Conservation (phyloP, 768 basidiomycete species). For the Hericium alpestre region DNA sequence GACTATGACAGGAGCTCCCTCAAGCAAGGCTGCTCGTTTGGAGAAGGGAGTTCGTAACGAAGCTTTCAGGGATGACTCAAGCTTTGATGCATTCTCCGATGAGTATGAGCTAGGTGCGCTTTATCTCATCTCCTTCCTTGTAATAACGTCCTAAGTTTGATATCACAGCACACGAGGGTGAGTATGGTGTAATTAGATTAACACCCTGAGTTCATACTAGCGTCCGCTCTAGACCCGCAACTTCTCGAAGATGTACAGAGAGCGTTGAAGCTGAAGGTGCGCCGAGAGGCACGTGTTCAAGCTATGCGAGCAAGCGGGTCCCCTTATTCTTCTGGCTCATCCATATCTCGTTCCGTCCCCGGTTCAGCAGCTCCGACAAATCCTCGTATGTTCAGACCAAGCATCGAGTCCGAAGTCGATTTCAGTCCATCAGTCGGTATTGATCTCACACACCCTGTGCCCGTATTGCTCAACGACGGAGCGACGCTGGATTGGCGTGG, state of each 20-base stretch:
- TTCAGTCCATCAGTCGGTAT: constrained; percentile 56
- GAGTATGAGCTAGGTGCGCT: constrained; percentile 70
- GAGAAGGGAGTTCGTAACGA: constrained; percentile 7
- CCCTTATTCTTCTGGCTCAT: constrained; percentile 17
- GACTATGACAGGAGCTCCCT: constrained; percentile 6
- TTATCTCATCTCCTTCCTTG: not conserved
- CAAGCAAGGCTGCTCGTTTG: constrained; percentile 2
- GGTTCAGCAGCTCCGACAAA: constrained; percentile 14
- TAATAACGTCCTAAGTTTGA: not conserved
- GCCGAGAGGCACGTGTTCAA: constrained; percentile 56
- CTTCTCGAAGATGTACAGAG: constrained; percentile 74
- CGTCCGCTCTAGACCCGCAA: constrained; percentile 47
- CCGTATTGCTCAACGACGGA: constrained; percentile 58
- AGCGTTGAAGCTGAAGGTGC: constrained; percentile 61
- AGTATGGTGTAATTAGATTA: constrained; percentile 13
- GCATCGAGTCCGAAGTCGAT: constrained; percentile 42
- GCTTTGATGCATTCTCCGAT: constrained; percentile 41
- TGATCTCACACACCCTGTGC: constrained; percentile 49
- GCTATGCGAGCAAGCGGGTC: constrained; percentile 14
- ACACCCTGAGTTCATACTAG: not conserved
- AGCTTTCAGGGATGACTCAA: constrained; percentile 6
- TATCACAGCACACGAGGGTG: constrained; percentile 62
- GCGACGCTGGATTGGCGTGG: constrained; percentile 67
- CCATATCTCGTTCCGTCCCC: constrained; percentile 22
- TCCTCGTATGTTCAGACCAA: constrained; percentile 9